Percentiles rank a stretch among this genome's conserved stretches.
Evolutionary conservation across 202 grass and related monocot species (phyloP).

Genomic region (Setaria italica): DNA sequence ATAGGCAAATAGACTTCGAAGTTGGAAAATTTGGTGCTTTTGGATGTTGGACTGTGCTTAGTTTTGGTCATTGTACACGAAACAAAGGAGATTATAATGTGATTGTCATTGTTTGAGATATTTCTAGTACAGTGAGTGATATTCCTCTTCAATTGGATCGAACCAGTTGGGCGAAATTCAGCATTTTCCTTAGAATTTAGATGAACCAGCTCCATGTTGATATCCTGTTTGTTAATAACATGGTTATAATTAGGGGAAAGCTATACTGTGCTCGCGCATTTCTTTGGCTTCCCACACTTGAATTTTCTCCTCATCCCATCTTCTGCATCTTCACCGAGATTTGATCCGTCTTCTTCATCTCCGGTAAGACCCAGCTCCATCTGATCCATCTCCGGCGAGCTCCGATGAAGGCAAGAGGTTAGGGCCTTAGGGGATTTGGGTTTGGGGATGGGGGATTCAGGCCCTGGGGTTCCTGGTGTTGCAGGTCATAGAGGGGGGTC

Average conservation of each 20-base stretch:
- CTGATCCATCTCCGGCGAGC: too few species aligned
- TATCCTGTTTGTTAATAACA: not conserved
- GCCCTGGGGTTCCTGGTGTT: too few species aligned
- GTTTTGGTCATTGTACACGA: conserved; percentile 17
- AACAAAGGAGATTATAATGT: not conserved
- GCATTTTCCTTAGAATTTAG: conserved; percentile 1
- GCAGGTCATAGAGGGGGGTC: too few species aligned
- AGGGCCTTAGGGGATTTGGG: too few species aligned
- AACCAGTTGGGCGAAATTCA: not conserved
- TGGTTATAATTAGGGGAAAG: not conserved
- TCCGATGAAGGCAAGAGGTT: too few species aligned
- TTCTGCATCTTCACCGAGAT: too few species aligned
- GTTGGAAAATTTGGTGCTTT: conserved; percentile 14
- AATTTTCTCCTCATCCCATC: too few species aligned
- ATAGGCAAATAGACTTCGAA: conserved; percentile 14
- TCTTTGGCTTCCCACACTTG: too few species aligned
- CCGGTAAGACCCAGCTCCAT: too few species aligned
- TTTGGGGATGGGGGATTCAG: too few species aligned
- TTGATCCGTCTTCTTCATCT: too few species aligned
- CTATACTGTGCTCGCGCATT: too few species aligned
- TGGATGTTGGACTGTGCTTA: not conserved
- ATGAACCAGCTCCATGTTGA: not conserved
- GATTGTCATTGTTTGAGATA: conserved; percentile 4
- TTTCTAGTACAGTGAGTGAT: not conserved
- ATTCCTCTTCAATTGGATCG: not conserved